Evolutionary conservation across 2,329 filamentous ascomycete species (phyloP), one percentile per base, ranked within the genome.

Genomic region (Cladobotryum mycophilum): DNA sequence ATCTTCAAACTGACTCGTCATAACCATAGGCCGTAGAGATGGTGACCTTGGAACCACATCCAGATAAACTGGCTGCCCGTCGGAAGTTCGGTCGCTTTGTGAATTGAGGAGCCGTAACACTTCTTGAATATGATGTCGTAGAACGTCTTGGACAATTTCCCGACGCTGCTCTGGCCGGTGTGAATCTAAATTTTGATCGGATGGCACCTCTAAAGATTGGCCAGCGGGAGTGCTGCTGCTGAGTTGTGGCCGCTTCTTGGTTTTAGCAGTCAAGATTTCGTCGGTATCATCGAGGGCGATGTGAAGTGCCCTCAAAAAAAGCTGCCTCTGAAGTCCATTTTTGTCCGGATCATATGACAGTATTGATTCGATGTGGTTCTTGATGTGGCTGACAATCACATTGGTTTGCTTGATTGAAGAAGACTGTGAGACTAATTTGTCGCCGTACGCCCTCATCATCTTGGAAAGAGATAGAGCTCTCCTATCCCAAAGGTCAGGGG

Each of bases 401-500:
- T 22, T 41, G 20, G 64, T 65, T 41, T n/a, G n/a, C n/a, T n/a
- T n/a, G n/a, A n/a, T n/a, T n/a, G n/a, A n/a, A n/a, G n/a, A n/a
- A n/a, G n/a, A n/a, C n/a, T n/a, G n/a, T n/a, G n/a, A n/a, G n/a
- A n/a, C n/a, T n/a, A n/a, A n/a, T n/a, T n/a, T n/a, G n/a, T n/a
- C n/a, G n/a, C n/a, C n/a, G n/a, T 69, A 78, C 2, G 71, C 68
- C 11, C 64, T 57, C 45, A 78, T 59, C 1, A 78, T 60, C 46
- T 67, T 70, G 14, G 64, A 59, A 1, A 79, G 57, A 37, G 68
- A 72, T 35, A 79, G 71, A 2, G 71, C 71, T 41, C 70, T 69
- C 52, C 70, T 76, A 51, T 80, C 72, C 78, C 78, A 82, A n/a
- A 63, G 64, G 48, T 76, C 75, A 1, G 70, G 67, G 0, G 79